Evolutionary conservation across 2,329 filamentous ascomycete genomes (phyloP), one percentile per base, ranked within the genome.

Genomic region (Colletotrichum gloeosporioides): DNA sequence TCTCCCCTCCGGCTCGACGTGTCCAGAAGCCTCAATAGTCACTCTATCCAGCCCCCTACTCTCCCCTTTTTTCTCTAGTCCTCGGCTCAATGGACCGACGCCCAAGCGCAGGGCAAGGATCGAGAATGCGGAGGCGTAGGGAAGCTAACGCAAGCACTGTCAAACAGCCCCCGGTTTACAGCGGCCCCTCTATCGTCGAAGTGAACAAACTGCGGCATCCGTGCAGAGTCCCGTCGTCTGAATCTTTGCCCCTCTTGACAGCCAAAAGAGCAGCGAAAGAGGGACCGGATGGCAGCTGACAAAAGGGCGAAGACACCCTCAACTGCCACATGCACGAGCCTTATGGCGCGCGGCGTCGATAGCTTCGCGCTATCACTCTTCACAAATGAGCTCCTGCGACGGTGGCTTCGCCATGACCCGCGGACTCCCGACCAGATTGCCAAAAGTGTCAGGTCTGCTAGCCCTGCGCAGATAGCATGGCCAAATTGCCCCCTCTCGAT

Each of bases 221-320:
- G 69, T 73, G 62, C 69, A 31, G 25, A 44, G 9, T 55, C 32
- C 44, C 27, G 55, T 62, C 68, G 57, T 76, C 69, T 71, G 39
- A 73, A 59, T 32, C 18, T n/a, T 36, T 44, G n/a, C 9, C 27
- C 64, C 25, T 53, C 25, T 65, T 27, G 57, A 53, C 68, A 44
- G 53, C 49, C 32, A 32, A 36, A 49, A 15, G 59, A 36, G 31
- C 44, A 36, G 61, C 22, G n/a, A 59, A 25, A 32, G 66, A 74
- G 55, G 55, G 66, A 73, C 64, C 39, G 57, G 75, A 77, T 77
- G 75, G 75, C 75, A 75, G 71, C 64, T 71, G 71, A 71, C 75
- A 70, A 75, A 57, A 34, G 36, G 34, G 32, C 34, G 55, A 49
- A 61, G 32, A 66, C 71, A 70, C 73, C 39, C 39, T 77, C 71